These are phyloP conservation scores for Scenedesmus sp. DNA, from an alignment of 163 green algal species.

Conservation along the genomic window DNA sequence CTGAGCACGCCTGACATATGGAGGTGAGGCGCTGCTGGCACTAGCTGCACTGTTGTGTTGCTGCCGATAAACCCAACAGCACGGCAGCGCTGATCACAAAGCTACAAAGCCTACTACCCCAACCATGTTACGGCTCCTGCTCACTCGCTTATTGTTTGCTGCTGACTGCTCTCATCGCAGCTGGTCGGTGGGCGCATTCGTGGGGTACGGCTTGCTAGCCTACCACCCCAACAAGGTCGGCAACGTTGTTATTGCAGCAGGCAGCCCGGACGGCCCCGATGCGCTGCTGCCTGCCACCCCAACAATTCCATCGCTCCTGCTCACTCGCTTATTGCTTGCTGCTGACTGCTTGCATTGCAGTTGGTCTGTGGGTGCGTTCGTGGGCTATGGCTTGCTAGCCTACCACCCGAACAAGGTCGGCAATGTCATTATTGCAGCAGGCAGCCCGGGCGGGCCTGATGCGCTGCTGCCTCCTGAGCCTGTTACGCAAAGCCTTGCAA, in stretches of 20 bases:
- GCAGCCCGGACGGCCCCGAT: constrained; percentile 12
- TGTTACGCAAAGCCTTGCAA: not conserved
- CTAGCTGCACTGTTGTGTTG: too few species aligned
- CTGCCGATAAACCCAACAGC: too few species aligned
- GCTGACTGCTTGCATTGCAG: not conserved
- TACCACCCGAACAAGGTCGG: constrained; percentile 6
- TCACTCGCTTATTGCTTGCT: not conserved
- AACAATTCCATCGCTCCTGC: not conserved
- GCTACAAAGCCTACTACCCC: too few species aligned
- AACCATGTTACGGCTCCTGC: too few species aligned
- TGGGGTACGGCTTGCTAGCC: not conserved
- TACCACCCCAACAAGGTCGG: not conserved
- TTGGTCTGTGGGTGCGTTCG: constrained; percentile 25
- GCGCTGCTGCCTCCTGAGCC: not conserved
- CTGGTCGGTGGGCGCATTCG: constrained; percentile 4
- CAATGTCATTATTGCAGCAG: constrained; percentile 31
- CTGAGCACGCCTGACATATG: too few species aligned
- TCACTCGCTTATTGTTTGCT: too few species aligned
- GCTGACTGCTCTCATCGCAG: not conserved
- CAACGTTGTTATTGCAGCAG: constrained; percentile 19
- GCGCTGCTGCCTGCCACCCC: not conserved
- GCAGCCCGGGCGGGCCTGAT: constrained; percentile 18
- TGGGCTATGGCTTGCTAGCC: constrained; percentile 16
- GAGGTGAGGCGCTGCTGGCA: too few species aligned
- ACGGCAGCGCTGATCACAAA: too few species aligned